Percentiles rank a stretch among this genome's conserved stretches.
Evolutionary conservation across 1,284 basidiomycete genomes (phyloP).

Genomic region (Leccinum ponderosum): DNA sequence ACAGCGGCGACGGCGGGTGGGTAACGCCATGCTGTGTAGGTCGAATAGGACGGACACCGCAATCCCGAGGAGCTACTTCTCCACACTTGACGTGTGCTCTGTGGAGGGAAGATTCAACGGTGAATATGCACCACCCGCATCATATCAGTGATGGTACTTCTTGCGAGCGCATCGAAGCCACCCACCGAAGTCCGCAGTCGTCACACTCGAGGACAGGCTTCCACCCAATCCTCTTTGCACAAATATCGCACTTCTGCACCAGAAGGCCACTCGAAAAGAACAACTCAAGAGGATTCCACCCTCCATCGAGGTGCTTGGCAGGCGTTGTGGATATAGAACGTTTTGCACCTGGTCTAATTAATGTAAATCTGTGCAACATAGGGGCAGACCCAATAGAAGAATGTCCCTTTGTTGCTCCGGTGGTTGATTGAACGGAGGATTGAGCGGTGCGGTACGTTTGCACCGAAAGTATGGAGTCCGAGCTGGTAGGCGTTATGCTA

Average conservation of each 20-base stretch:
- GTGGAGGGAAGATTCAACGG: conserved; percentile 16
- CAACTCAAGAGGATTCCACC: conserved; percentile 77
- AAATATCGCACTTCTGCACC: conserved; percentile 79
- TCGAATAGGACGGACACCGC: conserved; percentile 53
- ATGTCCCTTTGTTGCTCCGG: conserved; percentile 71
- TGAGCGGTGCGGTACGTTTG: conserved; percentile 70
- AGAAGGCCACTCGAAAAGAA: conserved; percentile 71
- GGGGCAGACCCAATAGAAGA: conserved; percentile 58
- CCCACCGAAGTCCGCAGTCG: conserved; percentile 56
- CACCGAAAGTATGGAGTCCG: conserved; percentile 56
- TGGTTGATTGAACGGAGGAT: conserved; percentile 54
- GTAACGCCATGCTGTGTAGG: conserved; percentile 31
- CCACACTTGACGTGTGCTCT: conserved; percentile 85
- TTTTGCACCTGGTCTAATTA: conserved; percentile 76
- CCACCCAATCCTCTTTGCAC: conserved; percentile 79
- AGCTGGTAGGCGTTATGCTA: conserved; percentile 25
- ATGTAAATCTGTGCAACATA: conserved; percentile 81
- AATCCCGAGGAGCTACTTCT: conserved; percentile 76
- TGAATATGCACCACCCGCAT: conserved; percentile 4
- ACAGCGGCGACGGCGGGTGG: conserved; percentile 27
- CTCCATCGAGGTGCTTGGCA: conserved; percentile 35
- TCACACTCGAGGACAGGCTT: conserved; percentile 87
- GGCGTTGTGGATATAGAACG: conserved; percentile 36
- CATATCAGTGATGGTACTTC: conserved; percentile 17
- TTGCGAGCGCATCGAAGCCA: conserved; percentile 18